These are phyloP conservation scores for Verticillium tricorpus DNA, from an alignment of 2,329 filamentous ascomycete species.

Conservation along the genomic window DNA sequence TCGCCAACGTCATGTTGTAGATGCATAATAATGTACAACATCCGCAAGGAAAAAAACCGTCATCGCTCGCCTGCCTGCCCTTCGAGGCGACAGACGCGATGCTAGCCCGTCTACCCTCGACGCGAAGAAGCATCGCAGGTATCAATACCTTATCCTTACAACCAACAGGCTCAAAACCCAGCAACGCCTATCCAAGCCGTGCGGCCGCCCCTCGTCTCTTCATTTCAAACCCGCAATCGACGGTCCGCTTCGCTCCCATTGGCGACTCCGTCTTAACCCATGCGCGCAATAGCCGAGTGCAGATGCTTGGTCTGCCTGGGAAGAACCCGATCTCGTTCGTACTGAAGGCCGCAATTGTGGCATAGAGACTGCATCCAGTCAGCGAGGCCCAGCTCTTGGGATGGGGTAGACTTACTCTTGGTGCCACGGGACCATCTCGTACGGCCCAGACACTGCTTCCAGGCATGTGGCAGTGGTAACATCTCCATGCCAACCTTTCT, in stretches of 20 bases:
- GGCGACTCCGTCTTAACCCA: not conserved
- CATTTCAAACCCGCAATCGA: not conserved
- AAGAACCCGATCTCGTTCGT: slow-evolving; percentile 79
- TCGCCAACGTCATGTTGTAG: not conserved
- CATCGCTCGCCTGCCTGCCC: not conserved
- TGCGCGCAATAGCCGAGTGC: slow-evolving; percentile 11
- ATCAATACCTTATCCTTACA: not conserved
- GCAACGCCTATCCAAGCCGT: not conserved
- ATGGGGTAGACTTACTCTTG: slow-evolving; percentile 59
- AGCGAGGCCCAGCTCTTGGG: not conserved
- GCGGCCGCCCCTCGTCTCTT: not conserved
- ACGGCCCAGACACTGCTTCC: slow-evolving; percentile 93
- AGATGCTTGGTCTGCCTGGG: slow-evolving; percentile 39
- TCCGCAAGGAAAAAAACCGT: not conserved
- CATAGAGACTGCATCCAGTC: slow-evolving; percentile 64
- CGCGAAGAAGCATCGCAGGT: not conserved
- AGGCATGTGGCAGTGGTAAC: slow-evolving; percentile 81
- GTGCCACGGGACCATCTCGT: slow-evolving; percentile 79
- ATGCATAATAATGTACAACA: not conserved
- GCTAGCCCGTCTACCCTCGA: not conserved
- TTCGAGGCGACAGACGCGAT: not conserved
- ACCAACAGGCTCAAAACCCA: not conserved
- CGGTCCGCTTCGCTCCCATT: not conserved
- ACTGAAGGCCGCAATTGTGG: slow-evolving; percentile 87
- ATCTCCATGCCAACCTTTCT: slow-evolving; percentile 82